Conservation (phyloP, 208 protist genomes). For the Trypanosoma caninum region DNA sequence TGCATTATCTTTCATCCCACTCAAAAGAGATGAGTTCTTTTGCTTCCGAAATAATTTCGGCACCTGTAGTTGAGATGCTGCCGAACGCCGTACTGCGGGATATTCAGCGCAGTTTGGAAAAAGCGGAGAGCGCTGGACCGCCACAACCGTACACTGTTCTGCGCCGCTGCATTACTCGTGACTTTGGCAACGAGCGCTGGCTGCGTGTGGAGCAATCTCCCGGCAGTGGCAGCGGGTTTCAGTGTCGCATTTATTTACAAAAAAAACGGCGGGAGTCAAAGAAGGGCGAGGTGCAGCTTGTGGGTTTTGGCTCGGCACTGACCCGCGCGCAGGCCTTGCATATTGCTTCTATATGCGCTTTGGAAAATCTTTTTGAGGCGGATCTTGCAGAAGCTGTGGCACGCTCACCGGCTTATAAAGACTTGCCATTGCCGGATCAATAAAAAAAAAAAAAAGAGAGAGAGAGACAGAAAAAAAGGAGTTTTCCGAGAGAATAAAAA, state of each 20-base stretch:
- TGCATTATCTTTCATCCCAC: conserved; percentile 55
- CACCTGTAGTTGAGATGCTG: conserved; percentile 63
- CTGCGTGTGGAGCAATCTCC: conserved; percentile 56
- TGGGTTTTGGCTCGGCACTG: conserved; percentile 56
- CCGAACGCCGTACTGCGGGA: conserved; percentile 41
- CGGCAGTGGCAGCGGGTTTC: conserved; percentile 35
- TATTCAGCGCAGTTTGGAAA: conserved; percentile 23
- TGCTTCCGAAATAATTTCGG: conserved; percentile 45
- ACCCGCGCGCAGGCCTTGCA: conserved; percentile 47
- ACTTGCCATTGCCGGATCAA: conserved; percentile 21
- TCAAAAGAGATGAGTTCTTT: conserved; percentile 38
- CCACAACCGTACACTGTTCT: conserved; percentile 30
- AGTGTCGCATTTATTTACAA: conserved; percentile 76
- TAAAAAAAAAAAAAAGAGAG: conserved; percentile 7
- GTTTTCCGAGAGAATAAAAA: conserved; percentile 13
- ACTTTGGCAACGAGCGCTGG: conserved; percentile 46
- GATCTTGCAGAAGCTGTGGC: conserved; percentile 24
- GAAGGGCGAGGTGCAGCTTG: conserved; percentile 60
- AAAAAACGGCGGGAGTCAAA: conserved; percentile 32
- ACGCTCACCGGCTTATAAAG: conserved; percentile 17
- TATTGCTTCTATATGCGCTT: conserved; percentile 39
- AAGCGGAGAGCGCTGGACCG: conserved; percentile 19
- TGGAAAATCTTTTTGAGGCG: conserved; percentile 39
- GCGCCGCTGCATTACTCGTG: conserved; percentile 25
- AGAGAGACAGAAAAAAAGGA: not conserved